phyloP scores from a whole-genome alignment of 2,329 filamentous ascomycete genomes.

The Teratosphaeria zuluensis region DNA sequence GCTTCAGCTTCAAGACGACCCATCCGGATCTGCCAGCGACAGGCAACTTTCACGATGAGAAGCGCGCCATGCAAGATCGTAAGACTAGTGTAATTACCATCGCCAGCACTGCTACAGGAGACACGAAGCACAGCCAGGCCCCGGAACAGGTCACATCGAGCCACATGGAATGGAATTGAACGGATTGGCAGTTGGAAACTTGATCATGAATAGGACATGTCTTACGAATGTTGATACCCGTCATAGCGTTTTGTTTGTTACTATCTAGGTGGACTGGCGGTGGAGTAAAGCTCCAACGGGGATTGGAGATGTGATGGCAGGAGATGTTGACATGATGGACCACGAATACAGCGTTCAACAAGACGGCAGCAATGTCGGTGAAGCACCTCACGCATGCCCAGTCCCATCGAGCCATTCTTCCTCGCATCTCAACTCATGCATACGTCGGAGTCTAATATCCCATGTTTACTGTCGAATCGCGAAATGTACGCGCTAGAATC shows the following conservation, averaged over 20 bases:
- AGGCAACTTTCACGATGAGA: not conserved
- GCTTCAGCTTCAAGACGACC: constrained; percentile 5
- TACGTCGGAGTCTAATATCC: no score
- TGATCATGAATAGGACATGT: not conserved
- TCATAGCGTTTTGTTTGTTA: not conserved
- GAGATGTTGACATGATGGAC: not conserved
- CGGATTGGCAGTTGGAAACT: not conserved
- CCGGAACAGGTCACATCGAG: not conserved
- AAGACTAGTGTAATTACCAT: not conserved
- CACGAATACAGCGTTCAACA: not conserved
- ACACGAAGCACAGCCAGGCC: not conserved
- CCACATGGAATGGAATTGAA: constrained; percentile 2
- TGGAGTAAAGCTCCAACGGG: not conserved
- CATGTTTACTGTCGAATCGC: no score
- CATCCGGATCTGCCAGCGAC: not conserved
- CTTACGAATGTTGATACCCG: not conserved
- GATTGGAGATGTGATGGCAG: not conserved
- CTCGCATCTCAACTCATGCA: not conserved
- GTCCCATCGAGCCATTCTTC: not conserved
- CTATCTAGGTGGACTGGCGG: not conserved
- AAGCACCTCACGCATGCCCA: no score
- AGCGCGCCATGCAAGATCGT: not conserved
- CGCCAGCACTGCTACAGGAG: not conserved
- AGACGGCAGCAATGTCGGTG: not conserved
- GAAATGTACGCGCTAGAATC: not conserved